These are phyloP conservation scores for Selaginella moellendorffii DNA, from an alignment of 75 land plant genomes.

Conservation along the genomic window DNA sequence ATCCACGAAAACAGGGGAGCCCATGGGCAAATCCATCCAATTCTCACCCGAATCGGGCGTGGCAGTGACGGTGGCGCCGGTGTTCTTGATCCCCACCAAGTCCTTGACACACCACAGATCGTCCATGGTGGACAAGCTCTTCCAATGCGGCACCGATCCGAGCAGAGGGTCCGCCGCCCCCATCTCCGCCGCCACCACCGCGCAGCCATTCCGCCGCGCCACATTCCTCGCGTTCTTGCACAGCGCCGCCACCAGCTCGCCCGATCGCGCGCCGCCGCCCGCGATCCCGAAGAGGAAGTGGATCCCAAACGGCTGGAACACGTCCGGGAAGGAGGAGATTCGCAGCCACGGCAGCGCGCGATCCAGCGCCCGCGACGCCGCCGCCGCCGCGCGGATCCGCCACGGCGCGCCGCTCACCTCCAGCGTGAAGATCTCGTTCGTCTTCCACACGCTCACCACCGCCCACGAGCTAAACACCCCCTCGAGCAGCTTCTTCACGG, in stretches of 20 bases:
- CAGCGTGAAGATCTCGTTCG: conserved; percentile 46
- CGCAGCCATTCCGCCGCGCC: conserved; percentile 39
- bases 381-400: conserved; percentile 13
- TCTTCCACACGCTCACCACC: conserved; percentile 66
- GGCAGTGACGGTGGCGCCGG: background rate
- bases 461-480: conserved; percentile 49
- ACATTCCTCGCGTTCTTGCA: conserved; percentile 60
- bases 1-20: conserved; percentile 37
- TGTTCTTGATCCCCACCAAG: background rate
- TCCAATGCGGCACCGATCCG: conserved; percentile 68
- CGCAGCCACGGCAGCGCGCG: conserved; percentile 43
- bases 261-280: conserved; percentile 35
- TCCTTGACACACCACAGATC: conserved; percentile 86
- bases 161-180: conserved; percentile 54
- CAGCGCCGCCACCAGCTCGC: conserved; percentile 28
- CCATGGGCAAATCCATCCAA: conserved; percentile 15
- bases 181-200: conserved; percentile 64
- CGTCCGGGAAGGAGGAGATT: conserved; percentile 65
- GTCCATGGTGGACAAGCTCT: conserved; percentile 53
- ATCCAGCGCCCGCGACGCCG: conserved; percentile 12
- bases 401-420: conserved; percentile 52
- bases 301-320: conserved; percentile 72
- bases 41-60: background rate
- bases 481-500: background rate
- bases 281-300: conserved; percentile 86